Evolutionary conservation across 257 asterid genomes (phyloP), one percentile per base, ranked within the genome.

Genomic region (Lavandula angustifolia): DNA sequence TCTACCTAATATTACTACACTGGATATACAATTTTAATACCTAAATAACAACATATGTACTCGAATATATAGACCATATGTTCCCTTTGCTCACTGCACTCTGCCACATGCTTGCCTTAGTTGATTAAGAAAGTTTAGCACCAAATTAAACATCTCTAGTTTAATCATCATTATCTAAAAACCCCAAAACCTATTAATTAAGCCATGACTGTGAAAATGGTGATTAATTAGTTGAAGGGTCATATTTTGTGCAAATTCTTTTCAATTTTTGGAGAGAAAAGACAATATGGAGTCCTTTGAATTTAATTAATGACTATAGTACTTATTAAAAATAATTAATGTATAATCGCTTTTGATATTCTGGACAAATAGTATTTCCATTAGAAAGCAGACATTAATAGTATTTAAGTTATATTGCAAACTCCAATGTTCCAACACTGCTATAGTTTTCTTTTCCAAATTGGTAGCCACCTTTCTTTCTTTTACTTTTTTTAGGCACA

Each of bases 41-140:
- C 16, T 64, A 35, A 53, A 18, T 51, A 59, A 29, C 34, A 68
- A 42, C 13, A 38, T 38, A 17, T 67, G 73, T 57, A 46, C 50
- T 56, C 73, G 22, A 18, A 48, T 54, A 4, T 33, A 50, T 49
- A 70, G 82, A 76, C 82, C 78, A 67, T 31, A 44, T 80, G 85
- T 80, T 49, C 78, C 85, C 80, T 67, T 9, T 12, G 52, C 66
- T 40, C 52, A 46, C 53, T 69, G 77, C 84, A 72, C 56, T 31
- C 17, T 40, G 51, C 69, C 75, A 59, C 67, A 57, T 46, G 18
- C 67, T 51, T 69, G 49, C 34, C 34, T 55, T 41, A 49, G 13
- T 71, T 71, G 69, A 68, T 75, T 75, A 41, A 9, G 58, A 71
- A 61, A 68, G 49, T 43, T 71, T 27, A 74, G 71, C 80, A 51